A percentile compares a stretch with the other conserved stretches of the same genome.
These are phyloP conservation scores for Penicillium concentricum DNA, from an alignment of 2,329 filamentous ascomycete genomes.

Conservation along the genomic window DNA sequence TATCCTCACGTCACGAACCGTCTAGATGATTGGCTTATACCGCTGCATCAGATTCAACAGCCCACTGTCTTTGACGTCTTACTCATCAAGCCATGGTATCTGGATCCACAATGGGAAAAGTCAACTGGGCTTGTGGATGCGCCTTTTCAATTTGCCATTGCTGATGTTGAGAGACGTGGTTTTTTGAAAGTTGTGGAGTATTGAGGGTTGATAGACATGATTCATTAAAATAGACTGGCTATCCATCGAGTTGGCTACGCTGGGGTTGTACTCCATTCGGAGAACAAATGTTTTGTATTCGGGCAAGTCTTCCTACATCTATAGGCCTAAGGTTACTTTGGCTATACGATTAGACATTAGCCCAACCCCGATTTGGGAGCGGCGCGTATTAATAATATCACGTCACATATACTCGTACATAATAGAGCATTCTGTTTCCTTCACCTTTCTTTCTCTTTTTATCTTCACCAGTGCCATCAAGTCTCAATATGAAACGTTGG, in stretches of 20 bases:
- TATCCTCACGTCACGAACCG: background rate
- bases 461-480: no score
- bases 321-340: no score
- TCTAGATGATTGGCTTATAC: background rate
- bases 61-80: background rate
- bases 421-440: no score
- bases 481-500: no score
- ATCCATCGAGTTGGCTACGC: background rate
- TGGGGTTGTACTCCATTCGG: background rate
- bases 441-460: no score
- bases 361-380: no score
- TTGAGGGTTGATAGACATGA: background rate
- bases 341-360: no score
- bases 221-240: background rate
- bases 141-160: background rate
- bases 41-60: background rate
- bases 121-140: background rate
- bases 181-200: background rate
- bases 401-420: no score
- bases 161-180: background rate
- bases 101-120: background rate
- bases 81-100: background rate
- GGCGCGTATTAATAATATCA: no score
- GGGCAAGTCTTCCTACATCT: no score
- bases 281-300: no score